These are phyloP conservation scores for Termitomyces sp. DNA, from an alignment of 768 basidiomycete genomes.

Conservation along the genomic window DNA sequence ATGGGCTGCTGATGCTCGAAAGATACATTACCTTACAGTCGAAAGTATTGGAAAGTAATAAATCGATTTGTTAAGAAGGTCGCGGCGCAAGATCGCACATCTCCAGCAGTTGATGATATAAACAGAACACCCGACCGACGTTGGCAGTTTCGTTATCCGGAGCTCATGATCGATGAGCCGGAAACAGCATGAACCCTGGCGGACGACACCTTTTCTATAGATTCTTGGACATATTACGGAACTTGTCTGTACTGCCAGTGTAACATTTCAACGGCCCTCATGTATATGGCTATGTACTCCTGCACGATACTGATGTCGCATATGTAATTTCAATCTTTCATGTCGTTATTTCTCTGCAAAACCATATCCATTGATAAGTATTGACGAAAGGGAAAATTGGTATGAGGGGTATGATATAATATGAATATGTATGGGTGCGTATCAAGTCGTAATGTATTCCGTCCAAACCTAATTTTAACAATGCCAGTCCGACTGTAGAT, in stretches of 20 bases:
- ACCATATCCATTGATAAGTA: background rate
- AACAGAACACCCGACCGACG: background rate
- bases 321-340: background rate
- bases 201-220: background rate
- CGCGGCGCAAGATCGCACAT: background rate
- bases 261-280: too few relatives aligned
- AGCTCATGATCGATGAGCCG: background rate
- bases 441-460: background rate
- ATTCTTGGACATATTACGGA: background rate
- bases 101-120: background rate
- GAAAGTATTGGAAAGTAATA: background rate
- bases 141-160: background rate
- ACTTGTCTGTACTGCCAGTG: background rate
- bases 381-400: background rate
- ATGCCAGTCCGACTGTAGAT: constrained; percentile 7
- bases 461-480: background rate
- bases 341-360: background rate
- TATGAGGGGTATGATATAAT: too few relatives aligned
- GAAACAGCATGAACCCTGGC: background rate
- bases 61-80: background rate
- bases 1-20: background rate
- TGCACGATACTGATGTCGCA: too few relatives aligned
- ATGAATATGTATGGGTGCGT: background rate
- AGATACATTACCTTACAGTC: background rate
- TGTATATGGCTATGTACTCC: too few relatives aligned